These are phyloP conservation scores for Geum urbanum DNA, from an alignment of 306 rosid genomes.

Conservation along the genomic window DNA sequence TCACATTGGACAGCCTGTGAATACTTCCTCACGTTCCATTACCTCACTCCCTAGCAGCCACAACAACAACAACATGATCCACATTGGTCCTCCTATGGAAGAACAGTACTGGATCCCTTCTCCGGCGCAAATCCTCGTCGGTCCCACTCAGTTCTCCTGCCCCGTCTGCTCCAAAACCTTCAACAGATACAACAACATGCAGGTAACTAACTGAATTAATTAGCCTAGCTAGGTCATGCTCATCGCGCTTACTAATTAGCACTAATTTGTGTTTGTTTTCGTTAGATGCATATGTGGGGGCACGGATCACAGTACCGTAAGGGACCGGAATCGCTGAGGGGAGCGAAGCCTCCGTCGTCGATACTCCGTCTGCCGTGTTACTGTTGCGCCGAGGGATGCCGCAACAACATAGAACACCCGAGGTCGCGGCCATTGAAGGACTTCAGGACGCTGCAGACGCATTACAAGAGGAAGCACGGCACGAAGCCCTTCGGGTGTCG, in stretches of 20 bases:
- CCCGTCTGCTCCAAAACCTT: conserved; percentile 84
- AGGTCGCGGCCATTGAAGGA: conserved; percentile 85
- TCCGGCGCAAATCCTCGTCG: conserved; percentile 85
- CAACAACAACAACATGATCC: conserved; percentile 25
- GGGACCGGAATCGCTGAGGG: conserved; percentile 84
- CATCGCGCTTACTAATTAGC: no score
- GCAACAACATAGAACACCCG: conserved; percentile 77
- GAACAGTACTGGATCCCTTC: conserved; percentile 92
- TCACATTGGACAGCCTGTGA: conserved; percentile 60
- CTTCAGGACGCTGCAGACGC: conserved; percentile 85
- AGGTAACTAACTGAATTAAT: conserved; percentile 54
- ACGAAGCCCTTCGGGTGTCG: conserved; percentile 81
- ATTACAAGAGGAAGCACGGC: conserved; percentile 91
- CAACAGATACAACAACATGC: conserved; percentile 97
- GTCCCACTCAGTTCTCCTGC: conserved; percentile 97
- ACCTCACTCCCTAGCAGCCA: background rate
- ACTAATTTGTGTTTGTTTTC: background rate
- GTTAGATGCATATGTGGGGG: conserved; percentile 99
- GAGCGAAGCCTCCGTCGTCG: conserved; percentile 70
- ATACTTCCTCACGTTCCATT: background rate
- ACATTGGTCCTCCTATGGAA: conserved; percentile 22
- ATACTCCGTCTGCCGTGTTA: conserved; percentile 81
- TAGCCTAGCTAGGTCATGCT: background rate
- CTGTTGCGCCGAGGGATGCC: conserved; percentile 92
- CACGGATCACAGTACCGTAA: conserved; percentile 90